These are phyloP conservation scores for Paraconiothyrium brasiliense DNA, from an alignment of 2,329 filamentous ascomycete species.

Conservation along the genomic window DNA sequence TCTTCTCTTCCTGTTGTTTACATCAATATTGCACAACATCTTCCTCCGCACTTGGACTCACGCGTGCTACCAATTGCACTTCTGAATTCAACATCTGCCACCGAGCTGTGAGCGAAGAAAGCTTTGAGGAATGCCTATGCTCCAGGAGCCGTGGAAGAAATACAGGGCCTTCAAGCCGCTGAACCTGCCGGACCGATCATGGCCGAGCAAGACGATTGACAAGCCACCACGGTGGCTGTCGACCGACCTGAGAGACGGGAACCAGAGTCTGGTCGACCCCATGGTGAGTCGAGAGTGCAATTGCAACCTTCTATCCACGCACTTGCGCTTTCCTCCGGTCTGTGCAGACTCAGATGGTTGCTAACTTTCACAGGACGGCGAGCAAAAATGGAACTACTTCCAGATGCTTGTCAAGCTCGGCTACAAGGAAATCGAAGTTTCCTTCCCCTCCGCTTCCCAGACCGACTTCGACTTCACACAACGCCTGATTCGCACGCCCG, in stretches of 20 bases:
- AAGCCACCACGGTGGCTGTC: slow-evolving; percentile 92
- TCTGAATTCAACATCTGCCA: neutral
- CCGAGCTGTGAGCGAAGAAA: neutral
- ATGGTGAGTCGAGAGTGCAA: slow-evolving; percentile 70
- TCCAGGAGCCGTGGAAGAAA: slow-evolving; percentile 79
- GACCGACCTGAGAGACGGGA: slow-evolving; percentile 89
- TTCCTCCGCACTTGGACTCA: neutral
- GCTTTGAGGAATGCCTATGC: slow-evolving; percentile 56
- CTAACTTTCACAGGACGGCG: slow-evolving; percentile 72
- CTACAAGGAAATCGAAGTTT: slow-evolving; percentile 98
- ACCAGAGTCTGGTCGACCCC: slow-evolving; percentile 90
- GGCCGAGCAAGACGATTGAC: slow-evolving; percentile 82
- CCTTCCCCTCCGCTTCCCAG: slow-evolving; percentile 92
- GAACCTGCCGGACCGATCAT: slow-evolving; percentile 76
- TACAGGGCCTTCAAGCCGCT: slow-evolving; percentile 76
- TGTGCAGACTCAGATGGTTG: neutral
- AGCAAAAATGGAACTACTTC: slow-evolving; percentile 96
- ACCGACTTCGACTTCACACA: slow-evolving; percentile 97
- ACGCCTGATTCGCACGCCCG: slow-evolving; percentile 84
- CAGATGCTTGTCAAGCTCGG: slow-evolving; percentile 91
- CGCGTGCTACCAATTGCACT: neutral
- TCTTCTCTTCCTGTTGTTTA: neutral
- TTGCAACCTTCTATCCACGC: neutral
- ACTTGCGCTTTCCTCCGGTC: neutral
- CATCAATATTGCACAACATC: neutral